These are phyloP conservation scores for Candida takata DNA, from an alignment of 805 yeast genomes.

Conservation along the genomic window DNA sequence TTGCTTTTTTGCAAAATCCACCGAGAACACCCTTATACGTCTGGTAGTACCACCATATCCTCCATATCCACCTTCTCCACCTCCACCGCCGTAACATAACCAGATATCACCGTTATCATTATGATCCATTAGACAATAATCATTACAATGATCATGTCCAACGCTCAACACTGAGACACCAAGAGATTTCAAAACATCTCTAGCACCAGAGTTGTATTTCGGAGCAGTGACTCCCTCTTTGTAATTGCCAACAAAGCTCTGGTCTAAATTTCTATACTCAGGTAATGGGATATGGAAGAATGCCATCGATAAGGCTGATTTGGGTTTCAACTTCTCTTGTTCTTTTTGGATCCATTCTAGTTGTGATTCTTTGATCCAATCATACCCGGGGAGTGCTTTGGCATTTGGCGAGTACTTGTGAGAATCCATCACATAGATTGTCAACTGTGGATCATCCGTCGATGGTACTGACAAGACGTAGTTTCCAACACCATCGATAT, in stretches of 20 bases:
- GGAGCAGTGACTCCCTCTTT: constrained; percentile 83
- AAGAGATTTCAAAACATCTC: constrained; percentile 47
- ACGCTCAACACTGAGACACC: constrained; percentile 73
- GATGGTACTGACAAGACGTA: constrained; percentile 47
- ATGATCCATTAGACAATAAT: constrained; percentile 66
- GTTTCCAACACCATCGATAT: constrained; percentile 79
- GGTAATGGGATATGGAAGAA: constrained; percentile 94
- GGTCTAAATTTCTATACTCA: constrained; percentile 54
- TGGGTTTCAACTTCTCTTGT: constrained; percentile 22
- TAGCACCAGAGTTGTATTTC: constrained; percentile 56
- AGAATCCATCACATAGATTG: constrained; percentile 75
- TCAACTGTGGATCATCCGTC: constrained; percentile 36
- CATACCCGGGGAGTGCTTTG: constrained; percentile 72
- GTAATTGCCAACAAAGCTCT: constrained; percentile 48
- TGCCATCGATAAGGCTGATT: constrained; percentile 64
- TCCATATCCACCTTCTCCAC: constrained; percentile 94
- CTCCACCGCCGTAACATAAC: constrained; percentile 92
- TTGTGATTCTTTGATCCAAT: constrained; percentile 73
- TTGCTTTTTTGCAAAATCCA: constrained; percentile 42
- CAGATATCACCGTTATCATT: constrained; percentile 38
- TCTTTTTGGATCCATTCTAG: constrained; percentile 42
- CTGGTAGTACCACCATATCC: constrained; percentile 88
- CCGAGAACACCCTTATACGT: constrained; percentile 63
- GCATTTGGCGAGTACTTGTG: constrained; percentile 68
- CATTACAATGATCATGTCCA: constrained; percentile 96